Conservation (phyloP, 305 asterid species). For the Andrographis paniculata region DNA sequence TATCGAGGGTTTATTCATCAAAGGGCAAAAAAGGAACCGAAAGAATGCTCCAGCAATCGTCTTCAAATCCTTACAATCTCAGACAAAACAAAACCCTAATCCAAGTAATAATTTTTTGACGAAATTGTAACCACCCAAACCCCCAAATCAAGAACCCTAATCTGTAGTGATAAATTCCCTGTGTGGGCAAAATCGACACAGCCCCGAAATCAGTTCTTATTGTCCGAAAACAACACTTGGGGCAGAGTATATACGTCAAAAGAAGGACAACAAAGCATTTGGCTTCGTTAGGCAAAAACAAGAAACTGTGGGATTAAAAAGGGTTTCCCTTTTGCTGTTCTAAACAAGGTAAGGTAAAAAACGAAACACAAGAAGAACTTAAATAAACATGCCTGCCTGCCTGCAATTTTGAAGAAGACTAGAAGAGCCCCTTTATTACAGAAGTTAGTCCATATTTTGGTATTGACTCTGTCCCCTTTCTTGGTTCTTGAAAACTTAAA, state of each 20-base stretch:
- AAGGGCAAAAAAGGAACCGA: neutral
- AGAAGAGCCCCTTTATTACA: neutral
- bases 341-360: neutral
- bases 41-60: neutral
- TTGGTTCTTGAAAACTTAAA: neutral
- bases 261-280: neutral
- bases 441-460: slow-evolving; percentile 2
- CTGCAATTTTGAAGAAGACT: too few species aligned
- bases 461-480: slow-evolving; percentile 1
- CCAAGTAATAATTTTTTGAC: too few species aligned
- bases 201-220: neutral
- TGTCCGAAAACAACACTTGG: too few species aligned
- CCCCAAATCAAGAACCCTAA: neutral
- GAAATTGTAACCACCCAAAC: neutral
- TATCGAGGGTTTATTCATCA: neutral
- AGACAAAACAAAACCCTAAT: too few species aligned
- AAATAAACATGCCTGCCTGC: too few species aligned
- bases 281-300: neutral
- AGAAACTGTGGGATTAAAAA: too few species aligned
- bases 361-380: neutral
- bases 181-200: neutral
- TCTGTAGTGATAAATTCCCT: neutral
- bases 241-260: neutral
- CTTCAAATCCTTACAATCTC: too few species aligned
- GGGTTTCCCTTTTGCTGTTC: neutral